Base-by-base conservation (phyloP, 73 alveolate genomes). In the Paramecium tetraurelia region DNA sequence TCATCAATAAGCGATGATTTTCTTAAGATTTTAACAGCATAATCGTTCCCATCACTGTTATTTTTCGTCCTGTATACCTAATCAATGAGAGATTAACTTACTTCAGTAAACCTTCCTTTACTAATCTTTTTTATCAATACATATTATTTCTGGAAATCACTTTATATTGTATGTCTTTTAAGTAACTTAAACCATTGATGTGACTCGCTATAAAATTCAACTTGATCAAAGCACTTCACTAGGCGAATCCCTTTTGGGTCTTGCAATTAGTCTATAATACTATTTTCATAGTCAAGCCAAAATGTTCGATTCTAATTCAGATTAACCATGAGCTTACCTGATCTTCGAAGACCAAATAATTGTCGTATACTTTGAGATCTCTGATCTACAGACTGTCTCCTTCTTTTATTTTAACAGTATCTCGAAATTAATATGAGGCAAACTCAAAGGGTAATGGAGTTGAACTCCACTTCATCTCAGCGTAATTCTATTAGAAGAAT, bases 91-190 rank as follows among this genome's bases (percentile, higher is more conserved):
- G 3, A 75, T 12, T 29, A 21, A 6, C n/a, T 38, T 75, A 75
- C 87, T 21, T 75, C 87, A 75, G 87, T 41, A 41, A 75, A 75
- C n/a, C 59, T 29, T 38, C 87, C 87, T n/a, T 75, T 75, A 41
- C 87, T 41, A 38, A 75, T 38, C 59, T 75, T 75, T 41, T 33
- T 75, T 75, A 35, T 21, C 33, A 75, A 38, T 35, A 22, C 16
- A 41, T 75, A 75, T 29, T 75, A 38, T 35, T 33, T 41, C 46
- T 36, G 10, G 59, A 75, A 75, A 41, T 75, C 59, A 41, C 58
- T 18, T 75, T 75, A 75, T 75, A 75, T 75, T 29, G 87, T 75
- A 75, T 38, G 59, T 75, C 59, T 38, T 75, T 41, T 75, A 14
- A 75, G 58, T 35, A 38, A 75, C 68, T 75, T 75, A 38, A 75